phyloP scores from a whole-genome alignment of 129 eudicot species.

The Flaveria linearis region DNA sequence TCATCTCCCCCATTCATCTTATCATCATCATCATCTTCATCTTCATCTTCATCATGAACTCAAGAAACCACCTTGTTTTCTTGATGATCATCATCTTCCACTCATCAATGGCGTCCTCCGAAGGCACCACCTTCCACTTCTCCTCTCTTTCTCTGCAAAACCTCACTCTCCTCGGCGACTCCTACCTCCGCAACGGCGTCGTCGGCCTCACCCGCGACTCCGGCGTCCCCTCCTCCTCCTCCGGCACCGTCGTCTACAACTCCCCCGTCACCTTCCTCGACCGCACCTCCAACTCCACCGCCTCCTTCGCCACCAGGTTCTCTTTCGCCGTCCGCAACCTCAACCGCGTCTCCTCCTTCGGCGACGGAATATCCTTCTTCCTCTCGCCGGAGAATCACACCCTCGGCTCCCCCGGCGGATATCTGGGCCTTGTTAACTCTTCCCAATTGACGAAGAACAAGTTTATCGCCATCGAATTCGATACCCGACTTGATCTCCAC shows the following conservation, averaged over 20 bases:
- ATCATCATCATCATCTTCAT: neutral
- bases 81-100: conserved; percentile 29
- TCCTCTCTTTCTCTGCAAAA: conserved; percentile 61
- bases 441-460: conserved; percentile 66
- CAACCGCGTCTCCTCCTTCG: conserved; percentile 50
- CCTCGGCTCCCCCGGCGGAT: conserved; percentile 83
- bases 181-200: conserved; percentile 77
- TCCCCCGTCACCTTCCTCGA: conserved; percentile 31
- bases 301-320: conserved; percentile 81
- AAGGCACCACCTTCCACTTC: conserved; percentile 52
- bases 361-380: conserved; percentile 81
- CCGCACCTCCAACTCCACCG: conserved; percentile 54
- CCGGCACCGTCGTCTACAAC: conserved; percentile 41
- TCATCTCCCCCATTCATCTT: neutral
- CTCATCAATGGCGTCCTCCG: conserved; percentile 28
- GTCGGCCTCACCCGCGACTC: conserved; percentile 41
- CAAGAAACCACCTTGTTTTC: conserved; percentile 58
- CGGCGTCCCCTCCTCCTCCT: conserved; percentile 41
- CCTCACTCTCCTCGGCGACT: conserved; percentile 85
- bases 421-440: conserved; percentile 78
- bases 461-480: conserved; percentile 79
- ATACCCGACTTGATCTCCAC: conserved; percentile 63
- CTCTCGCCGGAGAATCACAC: conserved; percentile 57
- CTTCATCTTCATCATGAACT: conserved; percentile 33
- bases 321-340: conserved; percentile 52